phyloP scores from a whole-genome alignment of 352 stramenopile species.

The Globisporangium nodosum region DNA sequence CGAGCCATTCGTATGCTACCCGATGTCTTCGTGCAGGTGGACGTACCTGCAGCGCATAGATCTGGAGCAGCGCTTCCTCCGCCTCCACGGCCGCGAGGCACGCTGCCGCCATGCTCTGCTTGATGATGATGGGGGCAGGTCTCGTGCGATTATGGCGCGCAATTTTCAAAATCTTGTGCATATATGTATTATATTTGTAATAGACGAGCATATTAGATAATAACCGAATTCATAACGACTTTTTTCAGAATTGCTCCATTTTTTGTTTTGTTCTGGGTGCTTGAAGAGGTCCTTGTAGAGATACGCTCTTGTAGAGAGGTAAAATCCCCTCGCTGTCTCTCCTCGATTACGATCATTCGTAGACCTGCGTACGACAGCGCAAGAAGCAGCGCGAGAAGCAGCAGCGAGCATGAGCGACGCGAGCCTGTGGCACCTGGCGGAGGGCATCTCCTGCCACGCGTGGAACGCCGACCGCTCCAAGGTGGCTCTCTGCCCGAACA shows the following conservation, averaged over 20 bases:
- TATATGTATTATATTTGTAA: neutral
- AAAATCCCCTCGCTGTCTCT: slow-evolving; percentile 3
- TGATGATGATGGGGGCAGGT: no score
- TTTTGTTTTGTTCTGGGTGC: neutral
- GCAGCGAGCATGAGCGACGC: slow-evolving; percentile 30
- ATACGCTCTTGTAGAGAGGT: slow-evolving; percentile 1
- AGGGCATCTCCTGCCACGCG: slow-evolving; percentile 88
- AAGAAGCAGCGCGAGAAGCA: neutral
- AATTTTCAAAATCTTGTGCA: slow-evolving; percentile 1
- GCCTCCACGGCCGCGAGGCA: slow-evolving; percentile 11
- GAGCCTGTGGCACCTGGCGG: slow-evolving; percentile 69
- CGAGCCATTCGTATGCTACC: neutral
- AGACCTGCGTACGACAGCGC: slow-evolving; percentile 3
- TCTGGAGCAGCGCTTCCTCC: slow-evolving; percentile 57
- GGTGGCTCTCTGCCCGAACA: slow-evolving; percentile 89
- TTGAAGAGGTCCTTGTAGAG: slow-evolving; percentile 26
- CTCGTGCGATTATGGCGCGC: neutral
- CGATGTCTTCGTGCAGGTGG: no score
- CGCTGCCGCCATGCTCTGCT: slow-evolving; percentile 20
- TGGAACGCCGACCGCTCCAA: slow-evolving; percentile 90
- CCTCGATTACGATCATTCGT: slow-evolving; percentile 5
- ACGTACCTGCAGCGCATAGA: slow-evolving; percentile 52
- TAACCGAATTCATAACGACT: no score
- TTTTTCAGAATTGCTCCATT: no score
- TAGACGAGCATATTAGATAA: neutral